Conservation (phyloP, 1,284 basidiomycete genomes). For the Trichosporon coremiiforme region DNA sequence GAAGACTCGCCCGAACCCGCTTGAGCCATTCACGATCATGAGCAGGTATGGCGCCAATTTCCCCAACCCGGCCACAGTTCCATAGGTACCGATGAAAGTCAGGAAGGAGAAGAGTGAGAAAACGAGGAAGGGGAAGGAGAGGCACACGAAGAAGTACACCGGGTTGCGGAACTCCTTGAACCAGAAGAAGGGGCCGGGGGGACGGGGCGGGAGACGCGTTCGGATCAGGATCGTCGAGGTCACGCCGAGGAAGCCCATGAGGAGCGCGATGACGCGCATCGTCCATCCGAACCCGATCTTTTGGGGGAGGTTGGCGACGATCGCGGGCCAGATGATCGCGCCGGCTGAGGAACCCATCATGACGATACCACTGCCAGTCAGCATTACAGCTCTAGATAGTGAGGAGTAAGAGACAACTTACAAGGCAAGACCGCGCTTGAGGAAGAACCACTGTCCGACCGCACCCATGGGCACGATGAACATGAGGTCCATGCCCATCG, state of each 20-base stretch:
- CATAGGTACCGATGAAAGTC: conserved; percentile 48
- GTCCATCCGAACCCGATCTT: conserved; percentile 50
- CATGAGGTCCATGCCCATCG: conserved; percentile 46
- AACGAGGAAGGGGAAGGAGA: conserved; percentile 36
- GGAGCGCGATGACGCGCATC: conserved; percentile 45
- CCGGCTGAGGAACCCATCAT: conserved; percentile 45
- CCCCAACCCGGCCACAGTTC: conserved; percentile 36
- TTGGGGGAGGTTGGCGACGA: conserved; percentile 46
- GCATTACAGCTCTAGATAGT: conserved; percentile 14
- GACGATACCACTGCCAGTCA: conserved; percentile 35
- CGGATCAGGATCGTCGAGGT: conserved; percentile 40
- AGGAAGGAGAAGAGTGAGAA: conserved; percentile 46
- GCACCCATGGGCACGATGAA: conserved; percentile 48
- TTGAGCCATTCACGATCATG: conserved; percentile 45
- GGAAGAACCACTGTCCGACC: conserved; percentile 49
- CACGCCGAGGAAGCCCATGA: conserved; percentile 34
- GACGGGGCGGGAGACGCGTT: conserved; percentile 44
- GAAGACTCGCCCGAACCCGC: conserved; percentile 40
- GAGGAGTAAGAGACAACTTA: conserved; percentile 16
- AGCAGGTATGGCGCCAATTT: conserved; percentile 46
- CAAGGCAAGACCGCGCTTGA: conserved; percentile 48
- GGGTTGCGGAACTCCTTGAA: conserved; percentile 41
- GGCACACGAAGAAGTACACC: conserved; percentile 39
- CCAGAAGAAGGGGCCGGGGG: conserved; percentile 43
- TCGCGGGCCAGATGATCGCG: conserved; percentile 47